Evolutionary conservation across 345 rosid genomes (phyloP), one percentile per base, ranked within the genome.

Genomic region (Eucalyptus sp.): DNA sequence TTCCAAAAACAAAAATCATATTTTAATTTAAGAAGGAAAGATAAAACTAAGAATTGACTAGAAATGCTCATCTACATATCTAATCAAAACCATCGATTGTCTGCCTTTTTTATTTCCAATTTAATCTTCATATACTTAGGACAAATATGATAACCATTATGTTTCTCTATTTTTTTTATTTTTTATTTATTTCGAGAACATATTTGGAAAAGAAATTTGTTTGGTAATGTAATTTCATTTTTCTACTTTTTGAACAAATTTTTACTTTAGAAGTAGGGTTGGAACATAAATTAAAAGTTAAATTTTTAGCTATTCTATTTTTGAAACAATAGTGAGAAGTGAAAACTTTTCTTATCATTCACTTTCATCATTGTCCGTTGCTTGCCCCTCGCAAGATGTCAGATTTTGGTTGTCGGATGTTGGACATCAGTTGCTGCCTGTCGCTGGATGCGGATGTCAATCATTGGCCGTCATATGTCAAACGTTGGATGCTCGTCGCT

Each of bases 301-400:
- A 52, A 7, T 14, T 52, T 52, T 52, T 52, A 52, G 0, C 1
- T 7, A 18, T 52, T 52, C 4, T 52, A 52, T 1, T 7, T 18
- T 0, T 52, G 1, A 4, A 52, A 18, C 2, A 52, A 52, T 18
- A 52, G 10, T 52, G 0, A 52, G 10, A 52, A 18, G 1, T 52
- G 25, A 52, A 52, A 52, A 18, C 5, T 52, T 52, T 52, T 52
- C 0, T 18, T 18, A 18, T 52, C 0, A 10, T 52, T 52, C 56
- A 52, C 1, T 52, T 0, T 52, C 0, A 2, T 52, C 10, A 18
- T 52, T 7, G 24, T 0, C 0, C 4, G 10, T 4, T 3, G 0
- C 54, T 52, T 3, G 24, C 2, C 0, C 10, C 56, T 0, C 0
- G 2, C 4, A 2, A 52, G 56, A 52, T 52, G 4, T 7, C 1